phyloP scores from a whole-genome alignment of 2,329 filamentous ascomycete species.

The Aspergillus phoenicis region DNA sequence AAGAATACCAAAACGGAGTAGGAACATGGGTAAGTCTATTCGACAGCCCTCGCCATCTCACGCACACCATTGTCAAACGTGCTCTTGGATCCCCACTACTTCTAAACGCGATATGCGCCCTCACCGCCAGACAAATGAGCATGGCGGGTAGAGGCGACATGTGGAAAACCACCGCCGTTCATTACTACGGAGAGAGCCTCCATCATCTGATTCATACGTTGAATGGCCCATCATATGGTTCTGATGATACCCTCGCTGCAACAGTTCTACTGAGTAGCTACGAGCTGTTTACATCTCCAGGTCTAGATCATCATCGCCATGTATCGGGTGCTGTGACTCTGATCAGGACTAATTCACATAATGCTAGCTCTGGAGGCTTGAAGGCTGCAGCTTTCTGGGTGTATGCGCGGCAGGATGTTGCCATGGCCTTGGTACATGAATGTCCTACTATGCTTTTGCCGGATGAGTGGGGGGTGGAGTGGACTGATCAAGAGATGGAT shows the following conservation, averaged over 20 bases:
- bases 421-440: constrained; percentile 5
- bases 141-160: not conserved
- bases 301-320: constrained; percentile 5
- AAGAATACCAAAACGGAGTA: not conserved
- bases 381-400: constrained; percentile 2
- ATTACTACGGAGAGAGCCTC: constrained; percentile 2
- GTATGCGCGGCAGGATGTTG: constrained; percentile 7
- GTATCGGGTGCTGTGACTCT: constrained; percentile 1
- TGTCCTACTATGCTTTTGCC: constrained; percentile 2
- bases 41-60: not conserved
- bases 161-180: not conserved
- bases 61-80: not conserved
- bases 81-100: not conserved
- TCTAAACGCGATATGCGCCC: constrained; percentile 2
- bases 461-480: not conserved
- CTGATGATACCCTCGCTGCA: not conserved
- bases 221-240: not conserved
- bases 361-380: not conserved
- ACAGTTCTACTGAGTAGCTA: constrained; percentile 8
- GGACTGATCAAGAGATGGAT: not conserved
- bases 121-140: constrained; percentile 4
- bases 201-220: not conserved
- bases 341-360: not conserved
- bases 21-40: not conserved
- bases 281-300: constrained; percentile 1